Evolutionary conservation across 257 asterid species (phyloP).

Genomic region (Salvia miltiorrhiza): DNA sequence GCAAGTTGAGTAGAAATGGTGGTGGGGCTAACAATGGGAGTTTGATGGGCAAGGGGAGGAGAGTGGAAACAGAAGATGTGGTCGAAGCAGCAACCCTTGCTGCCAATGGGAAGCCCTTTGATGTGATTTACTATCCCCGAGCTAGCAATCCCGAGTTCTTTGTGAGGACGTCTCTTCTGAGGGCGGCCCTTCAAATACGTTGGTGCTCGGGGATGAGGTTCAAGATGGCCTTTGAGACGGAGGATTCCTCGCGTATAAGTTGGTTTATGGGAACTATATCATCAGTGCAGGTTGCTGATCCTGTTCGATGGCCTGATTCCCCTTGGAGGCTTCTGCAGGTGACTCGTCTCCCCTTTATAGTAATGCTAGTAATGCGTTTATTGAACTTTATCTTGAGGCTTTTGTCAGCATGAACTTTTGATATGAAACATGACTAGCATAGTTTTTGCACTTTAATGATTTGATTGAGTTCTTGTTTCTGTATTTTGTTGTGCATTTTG

Average conservation of each 20-base stretch:
- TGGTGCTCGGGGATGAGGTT: slow-evolving; percentile 97
- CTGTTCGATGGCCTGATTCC: slow-evolving; percentile 86
- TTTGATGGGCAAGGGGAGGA: slow-evolving; percentile 34
- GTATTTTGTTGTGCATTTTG: background rate
- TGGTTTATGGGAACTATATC: slow-evolving; percentile 97
- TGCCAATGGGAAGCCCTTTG: slow-evolving; percentile 63
- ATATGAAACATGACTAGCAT: no score
- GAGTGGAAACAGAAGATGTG: slow-evolving; percentile 62
- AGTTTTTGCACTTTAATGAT: no score
- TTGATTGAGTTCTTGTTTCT: background rate
- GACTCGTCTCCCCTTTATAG: slow-evolving; percentile 2
- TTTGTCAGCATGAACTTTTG: no score
- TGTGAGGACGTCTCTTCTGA: slow-evolving; percentile 29
- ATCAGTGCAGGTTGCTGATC: slow-evolving; percentile 69
- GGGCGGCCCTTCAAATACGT: slow-evolving; percentile 48
- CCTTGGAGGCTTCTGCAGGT: slow-evolving; percentile 99
- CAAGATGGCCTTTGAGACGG: slow-evolving; percentile 96
- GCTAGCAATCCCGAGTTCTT: slow-evolving; percentile 90
- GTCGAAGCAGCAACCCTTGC: slow-evolving; percentile 75
- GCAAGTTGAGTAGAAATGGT: slow-evolving; percentile 30
- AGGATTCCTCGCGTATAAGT: slow-evolving; percentile 89
- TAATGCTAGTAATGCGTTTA: background rate
- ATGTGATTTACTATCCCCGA: slow-evolving; percentile 78
- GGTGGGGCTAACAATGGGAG: slow-evolving; percentile 21
- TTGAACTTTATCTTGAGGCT: background rate